Conservation (phyloP, 768 basidiomycete genomes). For the Candolleomyces eurysporus region DNA sequence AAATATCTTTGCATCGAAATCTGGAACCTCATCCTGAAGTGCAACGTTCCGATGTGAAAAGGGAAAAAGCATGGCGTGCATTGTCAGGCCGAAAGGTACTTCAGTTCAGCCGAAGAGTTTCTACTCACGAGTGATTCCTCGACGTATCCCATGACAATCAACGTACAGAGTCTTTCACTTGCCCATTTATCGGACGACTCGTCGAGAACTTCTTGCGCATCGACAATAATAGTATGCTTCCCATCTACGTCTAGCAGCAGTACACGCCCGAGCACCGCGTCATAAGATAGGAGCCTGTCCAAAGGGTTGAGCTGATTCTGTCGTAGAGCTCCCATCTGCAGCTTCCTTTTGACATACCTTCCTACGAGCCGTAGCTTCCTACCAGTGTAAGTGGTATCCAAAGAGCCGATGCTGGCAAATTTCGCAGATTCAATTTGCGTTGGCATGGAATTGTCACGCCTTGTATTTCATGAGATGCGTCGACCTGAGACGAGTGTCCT, state of each 20-base stretch:
- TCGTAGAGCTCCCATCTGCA: not conserved
- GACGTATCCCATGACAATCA: slow-evolving; percentile 59
- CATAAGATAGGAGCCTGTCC: slow-evolving; percentile 58
- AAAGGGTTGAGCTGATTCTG: not conserved
- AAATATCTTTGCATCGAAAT: slow-evolving; percentile 39
- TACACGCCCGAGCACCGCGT: slow-evolving; percentile 43
- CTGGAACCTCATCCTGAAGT: slow-evolving; percentile 33
- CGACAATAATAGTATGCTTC: slow-evolving; percentile 48
- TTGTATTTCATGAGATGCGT: no score
- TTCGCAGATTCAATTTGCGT: slow-evolving; percentile 5
- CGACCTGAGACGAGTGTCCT: no score
- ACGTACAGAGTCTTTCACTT: slow-evolving; percentile 46
- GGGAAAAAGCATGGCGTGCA: slow-evolving; percentile 8
- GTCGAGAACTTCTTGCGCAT: slow-evolving; percentile 52
- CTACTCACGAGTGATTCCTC: slow-evolving; percentile 46
- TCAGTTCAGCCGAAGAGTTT: not conserved
- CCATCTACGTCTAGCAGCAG: slow-evolving; percentile 47
- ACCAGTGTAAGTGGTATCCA: not conserved
- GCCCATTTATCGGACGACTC: slow-evolving; percentile 43
- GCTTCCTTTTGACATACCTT: slow-evolving; percentile 1
- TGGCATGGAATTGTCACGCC: not conserved
- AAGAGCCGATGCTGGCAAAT: not conserved
- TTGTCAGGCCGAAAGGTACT: not conserved
- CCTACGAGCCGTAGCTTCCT: not conserved
- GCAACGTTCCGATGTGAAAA: not conserved